Evolutionary conservation across 2,329 filamentous ascomycete genomes (phyloP), one percentile per base, ranked within the genome.

Genomic region (Diaporthe eres): DNA sequence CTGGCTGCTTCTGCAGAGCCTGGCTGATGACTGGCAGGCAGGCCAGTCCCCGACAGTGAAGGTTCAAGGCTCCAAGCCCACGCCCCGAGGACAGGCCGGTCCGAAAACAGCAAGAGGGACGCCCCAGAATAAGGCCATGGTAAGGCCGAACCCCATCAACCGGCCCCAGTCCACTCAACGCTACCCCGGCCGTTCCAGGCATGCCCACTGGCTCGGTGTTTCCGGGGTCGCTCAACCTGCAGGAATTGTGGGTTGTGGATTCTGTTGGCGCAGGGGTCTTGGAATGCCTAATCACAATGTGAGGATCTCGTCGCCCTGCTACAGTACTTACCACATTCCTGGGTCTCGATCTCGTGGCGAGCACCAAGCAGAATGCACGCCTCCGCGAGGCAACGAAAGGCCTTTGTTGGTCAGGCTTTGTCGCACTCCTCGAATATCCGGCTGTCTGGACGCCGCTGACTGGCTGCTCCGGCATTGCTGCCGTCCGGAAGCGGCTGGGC

Each of bases 121-220:
- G 63, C 44, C 63, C 63, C 63, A 68, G 63, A 72, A 72, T 72
- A 72, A 72, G 71, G 71, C 71, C 71, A 72, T 63, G 60, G 58
- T 72, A 72, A 72, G 44, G 71, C 71, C 71, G 71, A 72, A 72
- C 71, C 71, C 71, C 57, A 63, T 72, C 31, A 28, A 53, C 49
- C 31, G 57, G 58, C 71, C 31, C 71, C 42, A 51, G 71, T 68
- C 63, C 63, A 49, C 1, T 63, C 57, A 31, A 72, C 47, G 42
- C 57, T 53, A 72, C 71, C 71, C 71, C 71, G 58, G 57, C 28
- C 22, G 17, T n/a, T 44, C 7, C n/a, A 28, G 25, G 9, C 34
- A 42, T 9, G 22, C 31, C 57, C 44, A 72, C 71, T 72, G 71
- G 71, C 47, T 53, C 39, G 44, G 37, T 42, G 53, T 55, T 53